Evolutionary conservation across 805 yeast species (phyloP).

Genomic region (Zygotorulaspora florentina): DNA sequence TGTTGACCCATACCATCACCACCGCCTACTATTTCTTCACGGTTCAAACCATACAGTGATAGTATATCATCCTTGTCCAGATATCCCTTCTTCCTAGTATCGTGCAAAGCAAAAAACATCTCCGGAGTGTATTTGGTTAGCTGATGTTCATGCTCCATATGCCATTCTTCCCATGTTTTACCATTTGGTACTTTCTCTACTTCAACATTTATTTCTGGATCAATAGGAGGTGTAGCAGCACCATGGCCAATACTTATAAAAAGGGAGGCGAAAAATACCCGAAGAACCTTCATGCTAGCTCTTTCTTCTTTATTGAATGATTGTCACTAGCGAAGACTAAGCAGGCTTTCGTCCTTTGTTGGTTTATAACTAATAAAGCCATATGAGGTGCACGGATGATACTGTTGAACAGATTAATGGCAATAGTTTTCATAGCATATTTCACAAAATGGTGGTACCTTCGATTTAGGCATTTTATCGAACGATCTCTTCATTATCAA

Average conservation of each 20-base stretch:
- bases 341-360: background rate
- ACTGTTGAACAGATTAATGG: slow-evolving; percentile 22
- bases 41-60: slow-evolving; percentile 71
- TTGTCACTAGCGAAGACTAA: no score
- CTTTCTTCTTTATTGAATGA: no score
- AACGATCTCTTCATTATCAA: slow-evolving; percentile 50
- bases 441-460: slow-evolving; percentile 35
- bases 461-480: slow-evolving; percentile 32
- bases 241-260: slow-evolving; percentile 10
- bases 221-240: slow-evolving; percentile 5
- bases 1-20: slow-evolving; percentile 89
- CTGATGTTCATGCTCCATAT: slow-evolving; percentile 86
- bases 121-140: slow-evolving; percentile 68
- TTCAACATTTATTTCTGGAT: slow-evolving; percentile 29
- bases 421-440: slow-evolving; percentile 41
- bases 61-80: slow-evolving; percentile 62
- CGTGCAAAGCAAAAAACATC: slow-evolving; percentile 78
- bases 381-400: slow-evolving; percentile 7
- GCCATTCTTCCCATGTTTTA: slow-evolving; percentile 76
- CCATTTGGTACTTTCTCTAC: slow-evolving; percentile 47
- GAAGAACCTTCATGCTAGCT: background rate
- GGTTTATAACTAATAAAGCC: background rate
- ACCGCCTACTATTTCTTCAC: slow-evolving; percentile 72
- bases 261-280: background rate
- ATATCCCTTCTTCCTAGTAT: slow-evolving; percentile 53